Evolutionary conservation across 2,329 filamentous ascomycete genomes (phyloP).

Genomic region (Colletotrichum sp.): DNA sequence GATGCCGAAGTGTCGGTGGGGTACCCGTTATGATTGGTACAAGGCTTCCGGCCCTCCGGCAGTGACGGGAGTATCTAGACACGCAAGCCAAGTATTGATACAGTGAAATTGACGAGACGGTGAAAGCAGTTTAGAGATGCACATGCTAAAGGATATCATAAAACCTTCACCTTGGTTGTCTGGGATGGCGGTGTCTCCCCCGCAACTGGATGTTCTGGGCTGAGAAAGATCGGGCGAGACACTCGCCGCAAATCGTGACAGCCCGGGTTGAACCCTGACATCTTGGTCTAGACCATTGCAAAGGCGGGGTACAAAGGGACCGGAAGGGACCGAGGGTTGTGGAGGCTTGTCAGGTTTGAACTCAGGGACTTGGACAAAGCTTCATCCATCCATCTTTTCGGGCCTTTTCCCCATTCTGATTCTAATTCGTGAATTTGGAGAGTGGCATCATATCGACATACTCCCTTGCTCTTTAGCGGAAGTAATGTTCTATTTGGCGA

Average conservation of each 20-base stretch:
- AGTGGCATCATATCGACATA: not conserved
- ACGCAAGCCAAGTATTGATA: not conserved
- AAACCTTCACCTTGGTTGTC: not conserved
- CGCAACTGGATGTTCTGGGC: not conserved
- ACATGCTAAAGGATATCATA: not conserved
- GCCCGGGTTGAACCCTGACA: not conserved
- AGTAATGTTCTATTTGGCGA: not conserved
- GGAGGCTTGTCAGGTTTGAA: not conserved
- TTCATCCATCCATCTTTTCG: not conserved
- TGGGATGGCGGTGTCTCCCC: not conserved
- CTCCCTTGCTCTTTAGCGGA: fast-evolving
- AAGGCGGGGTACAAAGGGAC: not conserved
- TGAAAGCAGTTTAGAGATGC: not conserved
- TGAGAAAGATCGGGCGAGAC: not conserved
- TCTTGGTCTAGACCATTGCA: not conserved
- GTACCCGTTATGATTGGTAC: not conserved
- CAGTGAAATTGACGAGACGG: not conserved
- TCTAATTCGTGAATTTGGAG: not conserved
- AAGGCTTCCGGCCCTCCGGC: not conserved
- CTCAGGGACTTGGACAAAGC: not conserved
- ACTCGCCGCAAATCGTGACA: not conserved
- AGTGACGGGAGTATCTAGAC: not conserved
- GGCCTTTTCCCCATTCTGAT: not conserved
- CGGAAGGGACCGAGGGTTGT: not conserved
- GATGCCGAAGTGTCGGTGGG: not conserved